These are phyloP conservation scores for Colletotrichum karsti DNA, from an alignment of 2,329 filamentous ascomycete species.

Conservation along the genomic window DNA sequence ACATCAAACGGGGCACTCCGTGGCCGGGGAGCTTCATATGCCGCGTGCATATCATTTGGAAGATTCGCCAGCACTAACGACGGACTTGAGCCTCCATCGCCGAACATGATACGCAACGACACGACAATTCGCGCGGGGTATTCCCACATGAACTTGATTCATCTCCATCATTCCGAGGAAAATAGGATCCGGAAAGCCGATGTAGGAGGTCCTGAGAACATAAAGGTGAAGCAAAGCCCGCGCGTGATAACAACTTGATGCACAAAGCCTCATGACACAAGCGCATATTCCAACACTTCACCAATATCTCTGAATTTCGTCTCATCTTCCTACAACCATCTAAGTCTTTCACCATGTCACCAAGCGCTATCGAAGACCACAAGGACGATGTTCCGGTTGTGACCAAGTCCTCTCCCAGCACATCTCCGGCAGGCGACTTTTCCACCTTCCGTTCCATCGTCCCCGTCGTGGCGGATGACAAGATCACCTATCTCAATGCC, in stretches of 20 bases:
- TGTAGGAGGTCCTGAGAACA: background rate
- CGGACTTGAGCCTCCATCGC: conserved; percentile 4
- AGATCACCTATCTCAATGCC: conserved; percentile 38
- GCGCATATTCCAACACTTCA: background rate
- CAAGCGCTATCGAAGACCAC: background rate
- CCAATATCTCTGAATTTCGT: too few relatives aligned
- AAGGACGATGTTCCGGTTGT: background rate
- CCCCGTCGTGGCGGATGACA: conserved; percentile 30
- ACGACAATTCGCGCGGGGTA: background rate
- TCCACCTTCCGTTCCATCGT: conserved; percentile 32
- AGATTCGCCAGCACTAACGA: background rate
- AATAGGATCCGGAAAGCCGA: background rate
- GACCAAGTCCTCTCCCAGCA: background rate
- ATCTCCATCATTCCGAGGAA: too few relatives aligned
- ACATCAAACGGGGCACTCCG: background rate
- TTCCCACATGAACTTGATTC: background rate
- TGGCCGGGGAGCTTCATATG: background rate
- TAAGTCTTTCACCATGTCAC: background rate
- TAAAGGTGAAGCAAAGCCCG: background rate
- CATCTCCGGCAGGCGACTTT: conserved; percentile 24
- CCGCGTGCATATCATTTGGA: background rate
- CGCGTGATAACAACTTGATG: too few relatives aligned
- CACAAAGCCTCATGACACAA: background rate
- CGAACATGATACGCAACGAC: background rate
- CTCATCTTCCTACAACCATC: background rate